These are phyloP conservation scores for Candida awuae DNA, from an alignment of 805 yeast genomes.

Conservation along the genomic window DNA sequence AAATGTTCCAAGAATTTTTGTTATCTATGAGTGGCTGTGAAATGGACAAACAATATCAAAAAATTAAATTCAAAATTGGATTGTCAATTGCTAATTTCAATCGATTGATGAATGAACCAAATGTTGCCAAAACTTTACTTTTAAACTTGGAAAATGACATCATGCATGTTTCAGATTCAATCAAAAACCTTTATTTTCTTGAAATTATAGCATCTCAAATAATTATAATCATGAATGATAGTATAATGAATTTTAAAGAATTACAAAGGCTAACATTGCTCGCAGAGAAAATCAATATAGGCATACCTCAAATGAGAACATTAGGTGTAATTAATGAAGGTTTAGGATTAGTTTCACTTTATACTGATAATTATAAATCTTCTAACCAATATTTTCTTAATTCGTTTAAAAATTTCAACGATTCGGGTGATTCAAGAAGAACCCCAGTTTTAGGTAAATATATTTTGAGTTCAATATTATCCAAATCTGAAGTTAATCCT, in stretches of 20 bases:
- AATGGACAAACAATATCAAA: constrained; percentile 20
- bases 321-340: constrained; percentile 71
- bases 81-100: no score
- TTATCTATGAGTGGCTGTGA: neutral
- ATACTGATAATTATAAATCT: constrained; percentile 46
- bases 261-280: constrained; percentile 42
- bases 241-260: constrained; percentile 26
- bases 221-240: constrained; percentile 37
- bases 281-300: constrained; percentile 42
- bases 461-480: constrained; percentile 51
- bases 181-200: constrained; percentile 40
- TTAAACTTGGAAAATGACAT: constrained; percentile 35
- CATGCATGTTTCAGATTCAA: constrained; percentile 34
- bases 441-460: constrained; percentile 51
- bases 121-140: constrained; percentile 31
- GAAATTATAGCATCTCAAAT: constrained; percentile 66
- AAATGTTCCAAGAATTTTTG: constrained; percentile 16
- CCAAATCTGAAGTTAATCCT: constrained; percentile 61
- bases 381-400: constrained; percentile 46
- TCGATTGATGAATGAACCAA: no score
- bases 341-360: constrained; percentile 62
- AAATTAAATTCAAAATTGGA: constrained; percentile 43
- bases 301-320: constrained; percentile 69
- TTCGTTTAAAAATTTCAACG: constrained; percentile 40
- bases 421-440: constrained; percentile 54